Percentiles rank a stretch among this genome's conserved stretches.
Conservation (phyloP, 331 rosid genomes). For the Acacia pycnantha region DNA sequence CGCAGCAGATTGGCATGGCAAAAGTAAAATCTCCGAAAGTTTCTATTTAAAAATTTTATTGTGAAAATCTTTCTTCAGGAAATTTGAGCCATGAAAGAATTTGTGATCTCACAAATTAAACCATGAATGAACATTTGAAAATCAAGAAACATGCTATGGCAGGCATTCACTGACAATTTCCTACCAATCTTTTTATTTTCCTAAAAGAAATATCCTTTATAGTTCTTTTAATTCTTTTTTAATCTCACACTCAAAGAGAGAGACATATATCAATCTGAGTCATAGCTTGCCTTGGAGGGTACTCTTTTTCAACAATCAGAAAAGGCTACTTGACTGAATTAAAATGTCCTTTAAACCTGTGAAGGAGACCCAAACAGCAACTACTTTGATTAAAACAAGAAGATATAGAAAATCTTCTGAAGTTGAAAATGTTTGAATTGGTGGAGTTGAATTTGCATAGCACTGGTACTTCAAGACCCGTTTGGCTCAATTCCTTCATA, state of each 20-base stretch:
- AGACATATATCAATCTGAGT: not conserved
- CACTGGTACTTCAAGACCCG: not conserved
- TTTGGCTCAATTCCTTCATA: not conserved
- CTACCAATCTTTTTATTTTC: not conserved
- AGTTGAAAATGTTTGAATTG: not conserved
- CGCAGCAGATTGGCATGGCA: not conserved
- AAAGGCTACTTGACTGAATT: constrained; percentile 3
- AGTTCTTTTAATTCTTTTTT: not conserved
- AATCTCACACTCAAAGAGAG: too few species aligned
- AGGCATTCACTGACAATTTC: not conserved
- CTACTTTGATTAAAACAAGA: not conserved
- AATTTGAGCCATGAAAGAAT: not conserved
- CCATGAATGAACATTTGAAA: not conserved
- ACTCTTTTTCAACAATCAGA: not conserved
- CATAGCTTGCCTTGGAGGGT: not conserved
- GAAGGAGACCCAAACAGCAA: not conserved
- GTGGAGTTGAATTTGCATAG: not conserved
- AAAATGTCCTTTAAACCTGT: not conserved
- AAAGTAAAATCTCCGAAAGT: not conserved
- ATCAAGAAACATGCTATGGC: not conserved
- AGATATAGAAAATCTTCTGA: not conserved
- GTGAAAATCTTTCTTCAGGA: not conserved
- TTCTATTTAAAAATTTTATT: too few species aligned
- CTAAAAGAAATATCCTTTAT: not conserved
- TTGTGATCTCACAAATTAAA: not conserved